phyloP scores from a whole-genome alignment of 1,139 yeast species.

The Martiniozyma asiatica region DNA sequence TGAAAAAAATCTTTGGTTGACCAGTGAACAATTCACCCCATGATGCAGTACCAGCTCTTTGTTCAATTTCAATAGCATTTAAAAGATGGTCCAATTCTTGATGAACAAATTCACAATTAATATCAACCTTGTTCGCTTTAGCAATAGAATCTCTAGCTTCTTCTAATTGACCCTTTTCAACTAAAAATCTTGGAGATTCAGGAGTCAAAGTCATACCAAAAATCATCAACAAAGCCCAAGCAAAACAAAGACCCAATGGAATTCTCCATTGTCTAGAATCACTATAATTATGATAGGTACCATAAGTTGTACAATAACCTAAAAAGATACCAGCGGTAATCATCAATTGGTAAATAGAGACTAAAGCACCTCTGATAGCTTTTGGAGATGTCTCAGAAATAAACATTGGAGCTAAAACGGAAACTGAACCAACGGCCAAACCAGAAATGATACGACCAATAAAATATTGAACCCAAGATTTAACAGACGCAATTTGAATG shows the following conservation, averaged over 20 bases:
- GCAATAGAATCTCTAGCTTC: conserved; percentile 54
- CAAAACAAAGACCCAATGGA: conserved; percentile 45
- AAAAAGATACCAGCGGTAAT: conserved; percentile 52
- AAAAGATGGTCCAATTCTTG: conserved; percentile 49
- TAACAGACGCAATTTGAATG: conserved; percentile 48
- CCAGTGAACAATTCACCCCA: conserved; percentile 59
- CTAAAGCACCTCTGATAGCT: conserved; percentile 58
- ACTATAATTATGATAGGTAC: conserved; percentile 34
- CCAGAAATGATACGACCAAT: conserved; percentile 61
- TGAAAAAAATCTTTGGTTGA: conserved; percentile 52
- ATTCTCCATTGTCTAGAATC: conserved; percentile 55
- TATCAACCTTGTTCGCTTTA: conserved; percentile 47
- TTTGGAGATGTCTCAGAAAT: conserved; percentile 60
- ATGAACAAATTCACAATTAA: conserved; percentile 46
- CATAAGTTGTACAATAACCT: conserved; percentile 54
- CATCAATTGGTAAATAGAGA: conserved; percentile 55
- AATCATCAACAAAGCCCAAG: conserved; percentile 33
- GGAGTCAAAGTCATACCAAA: conserved; percentile 59
- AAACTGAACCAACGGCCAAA: conserved; percentile 52
- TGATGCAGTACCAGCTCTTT: conserved; percentile 50
- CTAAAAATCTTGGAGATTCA: conserved; percentile 67
- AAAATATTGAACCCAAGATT: conserved; percentile 40
- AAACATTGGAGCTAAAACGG: conserved; percentile 53
- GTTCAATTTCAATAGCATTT: conserved; percentile 54
- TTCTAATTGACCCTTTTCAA: conserved; percentile 39